Conservation (phyloP, 2,329 filamentous ascomycete species). For the Aspergillus quadricinctus region DNA sequence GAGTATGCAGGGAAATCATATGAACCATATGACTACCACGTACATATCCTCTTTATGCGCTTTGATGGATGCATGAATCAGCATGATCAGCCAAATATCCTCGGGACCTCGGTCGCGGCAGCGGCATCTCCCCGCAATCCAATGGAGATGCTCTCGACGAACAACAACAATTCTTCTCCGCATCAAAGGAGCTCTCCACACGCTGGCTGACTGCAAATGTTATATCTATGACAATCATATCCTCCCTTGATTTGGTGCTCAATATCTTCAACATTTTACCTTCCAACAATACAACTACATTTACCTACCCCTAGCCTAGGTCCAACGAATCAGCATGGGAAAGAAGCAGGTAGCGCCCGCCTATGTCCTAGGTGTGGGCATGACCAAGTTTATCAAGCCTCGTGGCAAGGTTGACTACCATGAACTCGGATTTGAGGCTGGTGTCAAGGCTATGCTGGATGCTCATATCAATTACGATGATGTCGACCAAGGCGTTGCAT, state of each 20-base stretch:
- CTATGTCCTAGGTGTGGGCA: constrained; percentile 95
- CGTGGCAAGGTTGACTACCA: constrained; percentile 92
- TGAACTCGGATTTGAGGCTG: constrained; percentile 88
- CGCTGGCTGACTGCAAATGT: neutral
- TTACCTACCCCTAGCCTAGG: neutral
- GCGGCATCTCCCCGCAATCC: constrained; percentile 19
- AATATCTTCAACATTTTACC: neutral
- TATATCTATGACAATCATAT: neutral
- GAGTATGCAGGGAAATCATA: neutral
- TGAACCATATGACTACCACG: neutral
- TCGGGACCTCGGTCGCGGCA: constrained; percentile 31
- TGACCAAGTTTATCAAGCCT: constrained; percentile 99
- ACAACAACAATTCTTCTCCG: constrained; percentile 2
- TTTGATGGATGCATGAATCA: neutral
- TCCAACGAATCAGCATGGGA: constrained; percentile 41
- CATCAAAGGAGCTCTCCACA: neutral
- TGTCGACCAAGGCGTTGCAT: constrained; percentile 90
- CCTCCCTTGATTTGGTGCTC: constrained; percentile 4
- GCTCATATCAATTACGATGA: constrained; percentile 90
- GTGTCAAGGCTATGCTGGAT: constrained; percentile 75
- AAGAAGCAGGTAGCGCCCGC: constrained; percentile 51
- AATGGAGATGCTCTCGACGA: neutral
- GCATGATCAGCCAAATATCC: constrained; percentile 13
- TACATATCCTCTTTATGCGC: neutral
- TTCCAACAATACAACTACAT: constrained; percentile 1